Evolutionary conservation across 164 flowering plant genomes (phyloP), one percentile per base, ranked within the genome.

Genomic region (Vitis cinerea): DNA sequence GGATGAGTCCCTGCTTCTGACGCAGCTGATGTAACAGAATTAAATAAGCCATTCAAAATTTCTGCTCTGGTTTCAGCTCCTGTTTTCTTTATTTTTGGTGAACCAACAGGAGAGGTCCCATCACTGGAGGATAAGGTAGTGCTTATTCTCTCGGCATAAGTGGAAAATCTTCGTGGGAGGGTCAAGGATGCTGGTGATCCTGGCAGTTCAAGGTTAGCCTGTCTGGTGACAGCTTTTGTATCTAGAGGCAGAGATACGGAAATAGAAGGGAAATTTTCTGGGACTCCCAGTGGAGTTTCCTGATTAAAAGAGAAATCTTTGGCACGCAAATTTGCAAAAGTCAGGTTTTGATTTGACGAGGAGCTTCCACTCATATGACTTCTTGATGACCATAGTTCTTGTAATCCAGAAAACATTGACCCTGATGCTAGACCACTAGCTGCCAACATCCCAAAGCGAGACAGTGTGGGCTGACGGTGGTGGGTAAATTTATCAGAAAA

Each of bases 141-240:
- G 74, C 97, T 81, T 69, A 92, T 85, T 78, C 98, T 90, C 83
- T 96, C 97, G 9, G 98, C 95, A 82, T 88, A 93, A 56, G 93
- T 87, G 30, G 96, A 83, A 78, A 78, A 83, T 75, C 84, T 88
- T 55, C 90, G 82, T 50, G 91, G 82, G 17, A 72, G 78, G 52
- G 77, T 66, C 78, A 84, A 59, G 49, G 88, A 75, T 51, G 88
- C 9, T 17, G 81, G 44, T 37, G 44, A 71, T 59, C 86, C 86
- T 19, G 79, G 79, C 65, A 83, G 60, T 50, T 92, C 98, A 71
- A 70, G 71, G 71, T 65, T 84, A 66, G 77, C 76, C 61, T 80
- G 85, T 55, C 80, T 86, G 9, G 71, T 10, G 27, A 63, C 66
- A 68, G 71, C 66, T 78, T 84, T 89, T 31, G 83, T 63, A 30